A percentile compares a stretch with the other conserved stretches of the same genome.
Evolutionary conservation across 164 flowering plant species (phyloP).

Genomic region (Saururus chinensis): DNA sequence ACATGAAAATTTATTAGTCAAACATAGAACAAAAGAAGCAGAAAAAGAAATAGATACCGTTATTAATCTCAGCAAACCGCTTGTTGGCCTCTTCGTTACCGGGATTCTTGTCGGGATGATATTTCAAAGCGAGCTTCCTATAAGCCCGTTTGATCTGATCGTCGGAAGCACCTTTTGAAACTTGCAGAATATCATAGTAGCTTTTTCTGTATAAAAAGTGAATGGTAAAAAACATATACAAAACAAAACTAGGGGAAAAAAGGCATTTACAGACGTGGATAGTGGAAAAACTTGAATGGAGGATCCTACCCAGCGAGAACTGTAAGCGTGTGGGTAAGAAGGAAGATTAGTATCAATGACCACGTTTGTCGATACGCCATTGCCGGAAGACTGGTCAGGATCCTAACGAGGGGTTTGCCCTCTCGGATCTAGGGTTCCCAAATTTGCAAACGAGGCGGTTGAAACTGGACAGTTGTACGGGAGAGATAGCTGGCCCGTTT

Average conservation of each 20-base stretch:
- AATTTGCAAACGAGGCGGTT: too few species aligned
- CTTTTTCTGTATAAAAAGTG: conserved; percentile 48
- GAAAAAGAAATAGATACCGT: conserved; percentile 35
- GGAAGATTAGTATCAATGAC: too few species aligned
- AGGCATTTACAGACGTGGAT: background rate
- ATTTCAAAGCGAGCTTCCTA: conserved; percentile 89
- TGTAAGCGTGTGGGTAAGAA: too few species aligned
- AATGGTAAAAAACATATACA: background rate
- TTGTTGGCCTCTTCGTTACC: conserved; percentile 98
- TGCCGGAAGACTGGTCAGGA: too few species aligned
- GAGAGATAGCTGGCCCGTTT: too few species aligned
- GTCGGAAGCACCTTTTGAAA: conserved; percentile 78
- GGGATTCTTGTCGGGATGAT: conserved; percentile 95
- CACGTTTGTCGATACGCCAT: too few species aligned
- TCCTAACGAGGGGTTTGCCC: too few species aligned
- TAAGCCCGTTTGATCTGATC: conserved; percentile 97
- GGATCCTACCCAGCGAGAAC: too few species aligned
- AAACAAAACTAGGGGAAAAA: background rate
- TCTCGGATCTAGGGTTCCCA: too few species aligned
- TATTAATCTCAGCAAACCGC: conserved; percentile 84
- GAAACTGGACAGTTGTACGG: too few species aligned
- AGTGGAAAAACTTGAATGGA: background rate
- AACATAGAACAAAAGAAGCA: background rate
- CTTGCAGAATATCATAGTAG: conserved; percentile 86
- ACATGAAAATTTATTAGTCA: background rate